Conservation (phyloP, 2,329 filamentous ascomycete species). For the Neopestalotiopsis sp. region DNA sequence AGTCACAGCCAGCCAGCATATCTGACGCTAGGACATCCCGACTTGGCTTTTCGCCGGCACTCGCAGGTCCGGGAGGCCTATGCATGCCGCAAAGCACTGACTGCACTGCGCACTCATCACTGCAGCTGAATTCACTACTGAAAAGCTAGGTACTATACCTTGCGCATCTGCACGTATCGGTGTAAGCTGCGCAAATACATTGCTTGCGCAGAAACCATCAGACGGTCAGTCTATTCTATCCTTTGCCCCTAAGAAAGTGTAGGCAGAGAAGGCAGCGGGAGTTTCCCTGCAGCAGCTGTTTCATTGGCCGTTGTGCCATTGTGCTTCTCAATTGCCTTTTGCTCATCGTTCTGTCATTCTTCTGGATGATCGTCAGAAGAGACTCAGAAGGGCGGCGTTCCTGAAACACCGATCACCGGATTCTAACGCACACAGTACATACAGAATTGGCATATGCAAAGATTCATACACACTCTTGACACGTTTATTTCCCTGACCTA, state of each 20-base stretch:
- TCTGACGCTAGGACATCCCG: conserved; percentile 1
- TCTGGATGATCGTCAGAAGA: background rate
- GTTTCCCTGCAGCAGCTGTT: background rate
- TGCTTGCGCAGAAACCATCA: background rate
- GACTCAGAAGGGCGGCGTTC: conserved; percentile 2
- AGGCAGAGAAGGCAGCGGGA: background rate
- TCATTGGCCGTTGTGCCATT: background rate
- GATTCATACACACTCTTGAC: background rate
- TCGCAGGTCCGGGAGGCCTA: conserved; percentile 6
- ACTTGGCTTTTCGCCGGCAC: conserved; percentile 9
- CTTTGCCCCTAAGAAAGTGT: background rate
- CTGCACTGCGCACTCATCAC: background rate
- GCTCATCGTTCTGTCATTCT: background rate
- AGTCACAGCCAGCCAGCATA: conserved; percentile 6
- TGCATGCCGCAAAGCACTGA: background rate
- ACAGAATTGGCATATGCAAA: background rate
- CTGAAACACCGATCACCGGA: conserved; percentile 16
- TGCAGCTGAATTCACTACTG: background rate
- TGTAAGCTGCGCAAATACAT: background rate
- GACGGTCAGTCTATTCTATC: background rate
- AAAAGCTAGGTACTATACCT: background rate
- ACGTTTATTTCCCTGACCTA: background rate
- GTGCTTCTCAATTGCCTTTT: background rate
- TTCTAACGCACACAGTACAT: background rate
- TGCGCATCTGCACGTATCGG: background rate